A percentile compares a stretch with the other conserved stretches of the same genome.
Evolutionary conservation across 1,284 basidiomycete species (phyloP).

Genomic region (Ustanciosporium gigantosporum): DNA sequence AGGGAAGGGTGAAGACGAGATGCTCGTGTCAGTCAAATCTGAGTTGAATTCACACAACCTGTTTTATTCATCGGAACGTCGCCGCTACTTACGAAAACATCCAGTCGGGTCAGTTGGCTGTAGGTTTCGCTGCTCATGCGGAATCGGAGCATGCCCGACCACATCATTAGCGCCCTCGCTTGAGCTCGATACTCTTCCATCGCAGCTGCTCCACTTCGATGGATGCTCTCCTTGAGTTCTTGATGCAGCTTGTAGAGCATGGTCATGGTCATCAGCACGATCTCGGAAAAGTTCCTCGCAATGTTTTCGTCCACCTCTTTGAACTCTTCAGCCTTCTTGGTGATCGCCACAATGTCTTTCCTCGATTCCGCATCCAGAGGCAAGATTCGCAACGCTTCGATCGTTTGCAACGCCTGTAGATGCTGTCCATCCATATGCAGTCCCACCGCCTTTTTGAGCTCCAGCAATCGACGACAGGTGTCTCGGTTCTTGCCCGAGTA

Average conservation of each 20-base stretch:
- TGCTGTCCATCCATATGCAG: conserved; percentile 74
- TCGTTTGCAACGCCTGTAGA: conserved; percentile 79
- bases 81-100: conserved; percentile 56
- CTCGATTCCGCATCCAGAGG: conserved; percentile 71
- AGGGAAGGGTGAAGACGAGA: no score
- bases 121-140: conserved; percentile 61
- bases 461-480: conserved; percentile 70
- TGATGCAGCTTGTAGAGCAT: conserved; percentile 68
- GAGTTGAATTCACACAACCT: no score
- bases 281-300: conserved; percentile 84
- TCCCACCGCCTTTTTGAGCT: conserved; percentile 79
- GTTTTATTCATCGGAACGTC: no score
- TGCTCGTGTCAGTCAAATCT: no score
- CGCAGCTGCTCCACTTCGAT: conserved; percentile 35
- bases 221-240: conserved; percentile 53
- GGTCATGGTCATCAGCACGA: conserved; percentile 92
- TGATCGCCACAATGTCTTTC: conserved; percentile 80
- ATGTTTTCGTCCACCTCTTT: conserved; percentile 81
- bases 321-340: conserved; percentile 85
- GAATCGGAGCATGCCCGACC: conserved; percentile 59
- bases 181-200: conserved; percentile 54
- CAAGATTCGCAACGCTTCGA: conserved; percentile 86
- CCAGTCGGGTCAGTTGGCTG: conserved; percentile 56
- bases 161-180: conserved; percentile 59
- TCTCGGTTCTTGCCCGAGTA: conserved; percentile 76